Conservation (phyloP, 768 basidiomycete genomes). For the Naematelia aurantialba region DNA sequence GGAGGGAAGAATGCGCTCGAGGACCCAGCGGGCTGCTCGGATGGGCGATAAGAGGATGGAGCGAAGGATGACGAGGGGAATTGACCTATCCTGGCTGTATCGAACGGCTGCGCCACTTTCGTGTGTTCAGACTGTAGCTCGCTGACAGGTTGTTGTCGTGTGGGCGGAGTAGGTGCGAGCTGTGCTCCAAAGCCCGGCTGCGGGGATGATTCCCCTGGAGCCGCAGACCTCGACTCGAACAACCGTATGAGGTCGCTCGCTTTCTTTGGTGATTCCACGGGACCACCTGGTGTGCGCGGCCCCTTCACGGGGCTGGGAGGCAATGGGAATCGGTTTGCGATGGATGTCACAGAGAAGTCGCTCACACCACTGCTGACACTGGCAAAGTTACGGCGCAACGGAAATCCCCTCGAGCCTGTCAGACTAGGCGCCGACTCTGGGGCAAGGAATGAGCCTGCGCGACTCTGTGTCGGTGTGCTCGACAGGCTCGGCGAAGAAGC, state of each 20-base stretch:
- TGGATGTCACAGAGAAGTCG: conserved; percentile 8
- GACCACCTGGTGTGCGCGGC: conserved; percentile 11
- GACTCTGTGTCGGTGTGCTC: conserved; percentile 1
- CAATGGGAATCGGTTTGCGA: conserved; percentile 29
- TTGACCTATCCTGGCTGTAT: background rate
- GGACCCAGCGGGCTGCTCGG: conserved; percentile 1
- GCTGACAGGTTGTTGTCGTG: background rate
- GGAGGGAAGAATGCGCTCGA: conserved; percentile 13
- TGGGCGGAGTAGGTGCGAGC: conserved; percentile 7
- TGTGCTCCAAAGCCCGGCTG: conserved; percentile 4
- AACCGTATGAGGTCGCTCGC: conserved; percentile 41
- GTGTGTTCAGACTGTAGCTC: too few species aligned
- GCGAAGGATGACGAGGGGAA: background rate
- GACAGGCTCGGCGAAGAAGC: conserved; percentile 4
- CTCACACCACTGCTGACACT: background rate
- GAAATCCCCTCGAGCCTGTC: conserved; percentile 7
- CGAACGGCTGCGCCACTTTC: background rate
- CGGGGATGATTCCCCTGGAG: conserved; percentile 1
- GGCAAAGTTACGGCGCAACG: background rate
- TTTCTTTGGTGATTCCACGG: conserved; percentile 29
- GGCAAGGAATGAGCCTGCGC: background rate
- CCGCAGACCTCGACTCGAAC: conserved; percentile 24
- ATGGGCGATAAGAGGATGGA: conserved; percentile 5
- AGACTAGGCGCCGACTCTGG: background rate
- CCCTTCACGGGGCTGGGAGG: conserved; percentile 32